Evolutionary conservation across 768 basidiomycete genomes (phyloP).

Genomic region (Macrolepiota dolichaula): DNA sequence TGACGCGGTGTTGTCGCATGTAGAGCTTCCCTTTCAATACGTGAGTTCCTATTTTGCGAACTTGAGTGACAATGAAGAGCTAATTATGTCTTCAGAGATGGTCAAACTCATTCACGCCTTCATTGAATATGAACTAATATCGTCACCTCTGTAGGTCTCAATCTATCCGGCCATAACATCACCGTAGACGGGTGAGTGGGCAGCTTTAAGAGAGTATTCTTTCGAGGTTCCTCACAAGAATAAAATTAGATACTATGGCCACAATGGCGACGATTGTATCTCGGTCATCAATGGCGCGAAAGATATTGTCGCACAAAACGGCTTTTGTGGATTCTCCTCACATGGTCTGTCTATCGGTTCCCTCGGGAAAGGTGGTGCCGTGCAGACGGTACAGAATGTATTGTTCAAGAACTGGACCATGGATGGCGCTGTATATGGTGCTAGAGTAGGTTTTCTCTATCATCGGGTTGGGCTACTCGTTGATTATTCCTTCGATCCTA

Average conservation of each 20-base stretch:
- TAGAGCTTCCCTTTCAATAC: constrained; percentile 43
- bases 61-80: not conserved
- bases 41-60: constrained; percentile 21
- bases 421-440: constrained; percentile 46
- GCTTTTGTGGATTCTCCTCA: constrained; percentile 42
- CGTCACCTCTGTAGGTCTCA: constrained; percentile 23
- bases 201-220: not conserved
- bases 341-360: constrained; percentile 49
- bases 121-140: not conserved
- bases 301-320: constrained; percentile 42
- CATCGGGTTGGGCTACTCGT: not conserved
- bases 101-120: not conserved
- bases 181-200: constrained; percentile 33
- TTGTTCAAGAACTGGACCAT: constrained; percentile 47
- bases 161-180: constrained; percentile 35
- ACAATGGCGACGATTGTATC: constrained; percentile 48
- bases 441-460: constrained; percentile 26
- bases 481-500: constrained; percentile 12
- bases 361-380: constrained; percentile 35
- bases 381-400: constrained; percentile 40
- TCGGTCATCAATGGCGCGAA: constrained; percentile 43
- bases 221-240: not conserved
- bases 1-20: not conserved
- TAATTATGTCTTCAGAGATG: constrained; percentile 8
- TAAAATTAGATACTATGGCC: constrained; percentile 31